phyloP scores from a whole-genome alignment of 208 protist species.

The Wallacemonas sp. region DNA sequence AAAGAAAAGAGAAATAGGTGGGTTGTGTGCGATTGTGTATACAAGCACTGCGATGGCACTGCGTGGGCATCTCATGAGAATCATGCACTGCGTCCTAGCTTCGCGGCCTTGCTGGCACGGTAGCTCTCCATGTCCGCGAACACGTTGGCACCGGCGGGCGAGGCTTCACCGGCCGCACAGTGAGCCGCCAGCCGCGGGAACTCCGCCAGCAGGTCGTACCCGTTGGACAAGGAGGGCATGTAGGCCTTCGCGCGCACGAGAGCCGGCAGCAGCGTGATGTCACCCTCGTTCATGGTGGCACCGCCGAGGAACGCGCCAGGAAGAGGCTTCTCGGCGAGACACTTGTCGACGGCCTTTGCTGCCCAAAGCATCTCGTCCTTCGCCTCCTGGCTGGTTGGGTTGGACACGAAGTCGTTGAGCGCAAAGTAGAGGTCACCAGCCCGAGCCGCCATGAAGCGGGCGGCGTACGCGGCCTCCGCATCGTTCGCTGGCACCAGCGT shows the following conservation, averaged over 20 bases:
- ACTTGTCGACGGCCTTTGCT: slow-evolving; percentile 45
- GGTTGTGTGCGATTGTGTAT: too few relatives aligned
- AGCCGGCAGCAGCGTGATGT: slow-evolving; percentile 56
- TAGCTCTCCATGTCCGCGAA: slow-evolving; percentile 37
- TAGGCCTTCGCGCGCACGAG: slow-evolving; percentile 47
- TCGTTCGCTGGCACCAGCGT: slow-evolving; percentile 42
- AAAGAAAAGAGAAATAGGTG: slow-evolving; percentile 15
- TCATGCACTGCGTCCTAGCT: slow-evolving; percentile 4
- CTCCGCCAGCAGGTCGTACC: slow-evolving; percentile 51
- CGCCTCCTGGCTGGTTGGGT: slow-evolving; percentile 20
- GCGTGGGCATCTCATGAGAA: neutral
- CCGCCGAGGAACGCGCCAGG: slow-evolving; percentile 71
- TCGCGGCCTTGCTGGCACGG: slow-evolving; percentile 7
- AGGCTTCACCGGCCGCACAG: slow-evolving; percentile 38
- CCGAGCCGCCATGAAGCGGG: slow-evolving; percentile 36
- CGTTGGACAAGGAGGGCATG: slow-evolving; percentile 34
- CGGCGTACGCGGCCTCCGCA: slow-evolving; percentile 44
- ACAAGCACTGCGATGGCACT: neutral
- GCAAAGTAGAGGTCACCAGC: slow-evolving; percentile 29
- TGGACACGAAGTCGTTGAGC: slow-evolving; percentile 11
- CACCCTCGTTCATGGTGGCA: slow-evolving; percentile 46
- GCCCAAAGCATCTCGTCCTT: slow-evolving; percentile 50
- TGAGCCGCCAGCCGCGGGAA: slow-evolving; percentile 37
- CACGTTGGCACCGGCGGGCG: slow-evolving; percentile 31
- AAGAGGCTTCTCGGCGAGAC: slow-evolving; percentile 34